phyloP scores from a whole-genome alignment of 2,329 filamentous ascomycete species.

The Herpotrichia juniperi region DNA sequence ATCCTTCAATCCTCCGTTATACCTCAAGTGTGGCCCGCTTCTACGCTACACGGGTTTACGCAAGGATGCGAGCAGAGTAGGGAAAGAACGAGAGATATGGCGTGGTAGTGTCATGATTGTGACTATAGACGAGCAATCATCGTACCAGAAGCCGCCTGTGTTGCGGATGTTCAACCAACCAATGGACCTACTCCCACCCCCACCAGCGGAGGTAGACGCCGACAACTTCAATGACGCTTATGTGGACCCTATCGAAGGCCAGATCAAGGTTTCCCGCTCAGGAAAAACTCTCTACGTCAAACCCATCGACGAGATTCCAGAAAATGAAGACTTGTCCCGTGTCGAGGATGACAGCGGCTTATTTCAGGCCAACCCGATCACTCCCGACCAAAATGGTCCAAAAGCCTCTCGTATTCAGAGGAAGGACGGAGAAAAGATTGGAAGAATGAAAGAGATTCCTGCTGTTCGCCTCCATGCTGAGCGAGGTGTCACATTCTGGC shows the following conservation, averaged over 20 bases:
- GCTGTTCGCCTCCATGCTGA: slow-evolving; percentile 85
- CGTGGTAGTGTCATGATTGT: slow-evolving; percentile 95
- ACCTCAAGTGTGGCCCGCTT: slow-evolving; percentile 88
- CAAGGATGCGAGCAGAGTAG: slow-evolving; percentile 56
- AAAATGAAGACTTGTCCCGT: slow-evolving; percentile 76
- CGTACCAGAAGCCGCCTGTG: slow-evolving; percentile 77
- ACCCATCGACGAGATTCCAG: slow-evolving; percentile 84
- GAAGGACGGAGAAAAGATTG: slow-evolving; percentile 79
- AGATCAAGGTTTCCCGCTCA: slow-evolving; percentile 82
- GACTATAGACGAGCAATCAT: slow-evolving; percentile 81
- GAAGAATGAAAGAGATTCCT: slow-evolving; percentile 81
- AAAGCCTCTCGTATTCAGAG: slow-evolving; percentile 56
- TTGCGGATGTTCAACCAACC: slow-evolving; percentile 87
- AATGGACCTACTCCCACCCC: slow-evolving; percentile 79
- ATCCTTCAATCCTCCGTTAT: slow-evolving; percentile 81
- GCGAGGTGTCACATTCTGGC: slow-evolving; percentile 92
- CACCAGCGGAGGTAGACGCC: slow-evolving; percentile 70
- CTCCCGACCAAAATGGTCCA: slow-evolving; percentile 51
- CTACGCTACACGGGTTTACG: slow-evolving; percentile 88
- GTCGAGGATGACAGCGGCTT: slow-evolving; percentile 82
- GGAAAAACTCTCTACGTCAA: slow-evolving; percentile 88
- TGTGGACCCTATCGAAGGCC: slow-evolving; percentile 85
- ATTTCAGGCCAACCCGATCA: slow-evolving; percentile 71
- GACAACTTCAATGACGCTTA: slow-evolving; percentile 78
- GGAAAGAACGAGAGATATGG: slow-evolving; percentile 78